Conservation (phyloP, 169 alveolate genomes). For the Nephromyces sp. region DNA sequence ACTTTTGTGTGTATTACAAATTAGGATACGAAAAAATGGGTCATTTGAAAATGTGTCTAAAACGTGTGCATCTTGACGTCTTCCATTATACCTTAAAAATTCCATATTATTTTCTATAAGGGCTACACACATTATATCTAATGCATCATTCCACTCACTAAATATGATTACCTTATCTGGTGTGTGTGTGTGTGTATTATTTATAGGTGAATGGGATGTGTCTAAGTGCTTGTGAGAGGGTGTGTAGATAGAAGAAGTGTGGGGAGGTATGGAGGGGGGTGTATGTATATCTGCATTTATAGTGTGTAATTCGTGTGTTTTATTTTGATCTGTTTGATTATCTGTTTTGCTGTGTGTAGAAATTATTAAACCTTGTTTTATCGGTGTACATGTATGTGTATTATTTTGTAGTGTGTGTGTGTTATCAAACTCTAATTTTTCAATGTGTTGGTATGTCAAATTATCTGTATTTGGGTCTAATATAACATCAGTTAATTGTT, state of each 20-base stretch:
- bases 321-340: no score
- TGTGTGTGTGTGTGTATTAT: no score
- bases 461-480: no score
- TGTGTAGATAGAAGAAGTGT: neutral
- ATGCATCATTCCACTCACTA: conserved; percentile 25
- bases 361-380: no score
- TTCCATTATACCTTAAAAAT: conserved; percentile 14
- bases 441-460: no score
- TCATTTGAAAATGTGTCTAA: neutral
- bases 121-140: conserved; percentile 21
- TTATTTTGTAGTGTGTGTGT: no score
- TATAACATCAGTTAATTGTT: no score
- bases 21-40: conserved; percentile 14
- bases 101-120: neutral
- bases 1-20: conserved; percentile 19
- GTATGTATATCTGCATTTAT: neutral
- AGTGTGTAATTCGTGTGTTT: no score
- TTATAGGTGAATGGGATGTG: neutral
- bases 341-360: no score
- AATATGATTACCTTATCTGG: conserved; percentile 27
- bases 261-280: neutral
- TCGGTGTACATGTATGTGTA: no score
- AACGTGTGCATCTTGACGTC: neutral
- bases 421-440: no score
- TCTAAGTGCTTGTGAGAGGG: neutral